These are phyloP conservation scores for Paramecium primaurelia DNA, from an alignment of 73 alveolate genomes.

Conservation along the genomic window DNA sequence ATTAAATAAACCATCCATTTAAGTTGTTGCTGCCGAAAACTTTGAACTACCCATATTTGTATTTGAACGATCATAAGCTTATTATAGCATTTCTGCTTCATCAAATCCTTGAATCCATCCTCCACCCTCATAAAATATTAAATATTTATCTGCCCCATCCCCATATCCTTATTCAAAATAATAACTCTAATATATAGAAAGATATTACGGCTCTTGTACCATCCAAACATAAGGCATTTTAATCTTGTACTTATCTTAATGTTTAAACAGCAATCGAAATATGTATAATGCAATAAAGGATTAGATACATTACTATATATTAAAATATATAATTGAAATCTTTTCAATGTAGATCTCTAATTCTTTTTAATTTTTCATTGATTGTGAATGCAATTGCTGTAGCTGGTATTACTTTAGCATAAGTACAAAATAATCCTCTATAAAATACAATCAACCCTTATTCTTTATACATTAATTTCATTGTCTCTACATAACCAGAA, in stretches of 20 bases:
- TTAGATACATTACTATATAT: neutral
- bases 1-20: conserved; percentile 27
- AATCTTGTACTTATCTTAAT: neutral
- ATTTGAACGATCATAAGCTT: neutral
- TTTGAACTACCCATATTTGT: conserved; percentile 18
- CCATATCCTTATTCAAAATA: conserved; percentile 19
- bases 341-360: neutral
- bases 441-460: conserved; percentile 32
- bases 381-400: conserved; percentile 53
- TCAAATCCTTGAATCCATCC: conserved; percentile 38
- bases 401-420: conserved; percentile 47
- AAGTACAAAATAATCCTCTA: conserved; percentile 52
- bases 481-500: neutral
- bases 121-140: conserved; percentile 38
- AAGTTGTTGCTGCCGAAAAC: neutral
- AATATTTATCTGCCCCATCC: conserved; percentile 16
- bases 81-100: neutral
- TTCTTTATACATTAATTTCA: neutral
- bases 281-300: neutral
- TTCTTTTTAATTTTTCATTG: conserved; percentile 39
- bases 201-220: conserved; percentile 11
- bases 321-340: neutral
- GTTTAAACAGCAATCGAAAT: neutral
- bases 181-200: neutral
- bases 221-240: conserved; percentile 24